phyloP scores from a whole-genome alignment of 306 rosid genomes.

The Cucurbita pepo region DNA sequence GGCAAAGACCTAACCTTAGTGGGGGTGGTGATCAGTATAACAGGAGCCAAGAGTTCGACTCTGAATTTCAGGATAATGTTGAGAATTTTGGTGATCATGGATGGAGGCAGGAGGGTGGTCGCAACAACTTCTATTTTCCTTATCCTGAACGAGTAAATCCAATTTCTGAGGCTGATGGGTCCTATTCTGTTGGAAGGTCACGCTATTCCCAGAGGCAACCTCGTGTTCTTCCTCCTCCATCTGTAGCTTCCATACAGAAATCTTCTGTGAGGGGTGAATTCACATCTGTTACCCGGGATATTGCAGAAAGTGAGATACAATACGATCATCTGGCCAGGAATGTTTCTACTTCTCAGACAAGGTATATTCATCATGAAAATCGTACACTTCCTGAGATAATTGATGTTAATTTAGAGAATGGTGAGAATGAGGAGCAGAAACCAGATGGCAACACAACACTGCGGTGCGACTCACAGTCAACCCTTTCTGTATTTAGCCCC shows the following conservation, averaged over 20 bases:
- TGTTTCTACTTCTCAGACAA: constrained; percentile 32
- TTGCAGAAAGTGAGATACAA: constrained; percentile 41
- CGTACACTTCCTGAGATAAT: constrained; percentile 32
- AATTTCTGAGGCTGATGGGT: constrained; percentile 56
- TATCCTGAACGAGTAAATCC: constrained; percentile 45
- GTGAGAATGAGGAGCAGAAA: constrained; percentile 30
- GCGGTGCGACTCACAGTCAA: constrained; percentile 88
- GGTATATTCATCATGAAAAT: constrained; percentile 23
- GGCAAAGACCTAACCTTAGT: constrained; percentile 60
- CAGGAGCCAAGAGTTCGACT: constrained; percentile 42
- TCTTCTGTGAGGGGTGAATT: constrained; percentile 30
- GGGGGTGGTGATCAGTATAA: constrained; percentile 50
- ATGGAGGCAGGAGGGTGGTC: constrained; percentile 44
- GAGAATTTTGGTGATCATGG: constrained; percentile 58
- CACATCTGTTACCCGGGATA: constrained; percentile 42
- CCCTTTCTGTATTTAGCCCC: constrained; percentile 90
- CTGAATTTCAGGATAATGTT: constrained; percentile 57
- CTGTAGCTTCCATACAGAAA: constrained; percentile 45
- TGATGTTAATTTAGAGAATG: constrained; percentile 28
- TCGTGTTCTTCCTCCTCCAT: constrained; percentile 89
- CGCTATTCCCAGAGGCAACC: constrained; percentile 78
- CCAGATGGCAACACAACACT: constrained; percentile 26
- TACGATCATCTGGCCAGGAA: constrained; percentile 33
- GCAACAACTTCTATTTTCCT: constrained; percentile 39
- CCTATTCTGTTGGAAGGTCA: constrained; percentile 61